Base-by-base conservation (phyloP, 805 yeast genomes). In the Wickerhamiella spandovensis region DNA sequence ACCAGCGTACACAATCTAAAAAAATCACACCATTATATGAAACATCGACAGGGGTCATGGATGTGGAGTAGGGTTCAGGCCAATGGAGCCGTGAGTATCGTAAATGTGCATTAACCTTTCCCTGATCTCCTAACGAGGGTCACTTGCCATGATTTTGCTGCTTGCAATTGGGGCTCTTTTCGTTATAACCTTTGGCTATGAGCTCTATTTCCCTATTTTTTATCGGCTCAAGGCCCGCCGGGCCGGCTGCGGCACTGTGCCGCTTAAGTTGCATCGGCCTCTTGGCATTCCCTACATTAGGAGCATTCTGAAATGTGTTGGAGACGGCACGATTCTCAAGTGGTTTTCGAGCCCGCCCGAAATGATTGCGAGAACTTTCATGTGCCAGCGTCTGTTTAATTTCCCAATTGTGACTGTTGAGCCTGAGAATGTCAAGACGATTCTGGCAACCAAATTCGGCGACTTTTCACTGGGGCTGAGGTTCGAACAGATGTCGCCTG, bases 391-490 rank as follows among this genome's bases (percentile, higher is more conserved):
- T 55, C 68, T 18, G 47, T 58, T 43, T 49, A 48, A 10, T 59
- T 57, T 64, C 12, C 44, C 64, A 32, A 23, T 56, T 20, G 49
- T 56, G 13, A 62, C 66, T 21, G 44, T 46, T 5, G 64, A 62
- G 30, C 63, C 65, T 5, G 63, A 60, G 47, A 54, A 60, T 44
- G 51, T 63, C 46, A 55, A 59, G 53, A 46, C 63, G 1, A 43
- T 61, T 1, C 52, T 62, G 21, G 63, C 65, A 2, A 56, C 62
- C 9, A 46, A 53, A 13, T 61, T 59, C 56, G 55, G 54, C 42
- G 64, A 62, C 50, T 62, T 51, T 53, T 52, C 56, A 13, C 57
- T 62, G 3, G 66, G 66, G 21, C 42, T 52, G 45, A 58, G 66
- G 25, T 53, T 54, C 52, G 54, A 52, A 9, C 51, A 52, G 2